A percentile compares a stretch with the other conserved stretches of the same genome.
These are phyloP conservation scores for Salix exigua DNA, from an alignment of 345 rosid species.

Conservation along the genomic window DNA sequence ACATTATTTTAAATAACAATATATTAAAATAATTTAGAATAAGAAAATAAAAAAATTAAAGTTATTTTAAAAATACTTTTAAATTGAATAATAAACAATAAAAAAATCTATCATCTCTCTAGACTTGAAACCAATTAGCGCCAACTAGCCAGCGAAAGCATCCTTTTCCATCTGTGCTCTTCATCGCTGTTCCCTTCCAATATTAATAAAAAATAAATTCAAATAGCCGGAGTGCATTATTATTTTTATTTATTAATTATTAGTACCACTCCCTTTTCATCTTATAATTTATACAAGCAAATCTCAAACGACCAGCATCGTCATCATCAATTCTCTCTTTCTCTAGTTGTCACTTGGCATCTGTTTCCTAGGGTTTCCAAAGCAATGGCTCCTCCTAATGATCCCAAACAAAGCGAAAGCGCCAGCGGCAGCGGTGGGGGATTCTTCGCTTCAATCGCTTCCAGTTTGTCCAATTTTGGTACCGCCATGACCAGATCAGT, in stretches of 20 bases:
- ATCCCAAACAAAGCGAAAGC: constrained; percentile 50
- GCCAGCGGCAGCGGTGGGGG: constrained; percentile 33
- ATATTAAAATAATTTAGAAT: no score
- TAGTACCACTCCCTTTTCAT: no score
- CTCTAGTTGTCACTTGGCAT: not conserved
- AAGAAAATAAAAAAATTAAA: no score
- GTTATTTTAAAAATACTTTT: no score
- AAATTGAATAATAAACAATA: no score
- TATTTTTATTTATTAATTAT: not conserved
- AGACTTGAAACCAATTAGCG: not conserved
- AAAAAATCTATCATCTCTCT: not conserved
- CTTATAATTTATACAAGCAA: not conserved
- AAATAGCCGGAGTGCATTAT: no score
- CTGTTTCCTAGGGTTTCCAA: constrained; percentile 1
- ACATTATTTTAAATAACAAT: no score
- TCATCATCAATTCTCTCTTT: not conserved
- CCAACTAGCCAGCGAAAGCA: not conserved
- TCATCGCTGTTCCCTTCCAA: not conserved
- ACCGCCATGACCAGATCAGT: constrained; percentile 88
- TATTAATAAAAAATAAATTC: not conserved
- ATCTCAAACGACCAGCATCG: not conserved
- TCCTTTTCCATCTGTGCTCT: not conserved
- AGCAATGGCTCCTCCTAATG: constrained; percentile 60
- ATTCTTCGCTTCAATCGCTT: constrained; percentile 79
- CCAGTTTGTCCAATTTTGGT: constrained; percentile 64